Base-by-base conservation (phyloP, 176 grass and related monocot species). In the Leersia perrieri region DNA sequence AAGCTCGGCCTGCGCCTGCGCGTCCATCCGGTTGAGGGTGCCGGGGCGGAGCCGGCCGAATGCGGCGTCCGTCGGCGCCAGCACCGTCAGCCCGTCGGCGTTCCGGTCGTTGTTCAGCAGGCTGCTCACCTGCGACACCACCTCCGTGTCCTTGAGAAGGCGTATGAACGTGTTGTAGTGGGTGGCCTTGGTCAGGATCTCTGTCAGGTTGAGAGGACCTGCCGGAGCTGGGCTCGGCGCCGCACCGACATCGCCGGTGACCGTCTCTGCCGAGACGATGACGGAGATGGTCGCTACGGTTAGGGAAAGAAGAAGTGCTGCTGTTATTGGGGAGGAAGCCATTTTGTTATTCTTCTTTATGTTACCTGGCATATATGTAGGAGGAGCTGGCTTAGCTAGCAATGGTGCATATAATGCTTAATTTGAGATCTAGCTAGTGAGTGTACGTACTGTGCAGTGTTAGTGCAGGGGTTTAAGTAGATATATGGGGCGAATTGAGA, bases 111-210 rank as follows among this genome's bases (percentile, higher is more conserved):
- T 68, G 66, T 82, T 41, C 27, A 86, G 49, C 20, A 86, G 63
- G 81, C 74, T 91, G 62, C 73, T 8, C 44, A 91, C 78, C 67
- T 87, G 74, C 38, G 76, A 76, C n/a, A 60, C 70, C 41, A 87
- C 89, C 82, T 91, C 80, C 1, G 89, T 91, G 66, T 83, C 84
- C 73, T 91, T 87, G 57, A 91, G 82, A 30, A 91, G 27, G 36
- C 89, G 84, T 6, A 84, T 53, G 79, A 91, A 91, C 8, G 89
- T 87, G 61, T 71, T 76, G 84, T 87, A 91, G 36, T 80, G 75
- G 8, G 14, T 34, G 23, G 67, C 84, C 38, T 91, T 87, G 11
- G 28, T 80, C n/a, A 90, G 88, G 81, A 86, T 90, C 31, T 76
- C 72, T 11, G 73, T 86, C 25, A 90, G 64, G 42, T 74, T 82